phyloP scores from a whole-genome alignment of 208 protist species.

The Acanthamoeba triangularis region DNA sequence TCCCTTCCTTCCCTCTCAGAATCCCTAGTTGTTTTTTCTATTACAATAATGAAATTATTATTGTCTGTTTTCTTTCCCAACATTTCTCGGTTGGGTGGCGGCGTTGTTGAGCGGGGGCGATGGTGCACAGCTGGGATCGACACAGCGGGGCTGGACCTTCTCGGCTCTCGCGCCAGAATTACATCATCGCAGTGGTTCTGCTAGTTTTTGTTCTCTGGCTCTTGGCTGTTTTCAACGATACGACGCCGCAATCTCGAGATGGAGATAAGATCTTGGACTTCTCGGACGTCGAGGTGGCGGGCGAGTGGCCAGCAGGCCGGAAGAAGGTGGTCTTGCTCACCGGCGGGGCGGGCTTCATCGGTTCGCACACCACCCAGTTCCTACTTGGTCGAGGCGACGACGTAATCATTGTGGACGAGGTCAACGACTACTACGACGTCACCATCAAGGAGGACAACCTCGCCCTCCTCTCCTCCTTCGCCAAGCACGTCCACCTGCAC shows the following conservation, averaged over 20 bases:
- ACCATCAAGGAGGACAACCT: slow-evolving; percentile 72
- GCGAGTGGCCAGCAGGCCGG: not conserved
- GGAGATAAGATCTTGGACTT: not conserved
- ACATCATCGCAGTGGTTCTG: too few species aligned
- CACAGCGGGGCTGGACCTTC: too few species aligned
- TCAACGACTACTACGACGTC: slow-evolving; percentile 77
- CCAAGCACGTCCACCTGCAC: slow-evolving; percentile 3
- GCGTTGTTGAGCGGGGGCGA: too few species aligned
- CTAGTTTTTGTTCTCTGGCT: too few species aligned
- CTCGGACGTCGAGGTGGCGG: not conserved
- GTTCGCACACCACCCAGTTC: slow-evolving; percentile 23
- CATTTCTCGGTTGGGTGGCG: too few species aligned
- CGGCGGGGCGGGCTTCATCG: slow-evolving; percentile 73
- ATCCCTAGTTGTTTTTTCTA: too few species aligned
- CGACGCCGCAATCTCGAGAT: not conserved
- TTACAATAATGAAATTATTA: too few species aligned
- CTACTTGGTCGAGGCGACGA: slow-evolving; percentile 59
- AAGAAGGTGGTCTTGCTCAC: slow-evolving; percentile 66
- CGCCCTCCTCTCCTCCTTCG: slow-evolving; percentile 6
- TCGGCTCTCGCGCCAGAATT: too few species aligned
- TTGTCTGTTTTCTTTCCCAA: too few species aligned
- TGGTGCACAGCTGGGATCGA: too few species aligned
- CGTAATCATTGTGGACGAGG: slow-evolving; percentile 73
- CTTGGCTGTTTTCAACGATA: too few species aligned
- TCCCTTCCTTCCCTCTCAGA: too few species aligned